Base-by-base conservation (phyloP, 2,329 filamentous ascomycete species). In the Talaromyces sp. region DNA sequence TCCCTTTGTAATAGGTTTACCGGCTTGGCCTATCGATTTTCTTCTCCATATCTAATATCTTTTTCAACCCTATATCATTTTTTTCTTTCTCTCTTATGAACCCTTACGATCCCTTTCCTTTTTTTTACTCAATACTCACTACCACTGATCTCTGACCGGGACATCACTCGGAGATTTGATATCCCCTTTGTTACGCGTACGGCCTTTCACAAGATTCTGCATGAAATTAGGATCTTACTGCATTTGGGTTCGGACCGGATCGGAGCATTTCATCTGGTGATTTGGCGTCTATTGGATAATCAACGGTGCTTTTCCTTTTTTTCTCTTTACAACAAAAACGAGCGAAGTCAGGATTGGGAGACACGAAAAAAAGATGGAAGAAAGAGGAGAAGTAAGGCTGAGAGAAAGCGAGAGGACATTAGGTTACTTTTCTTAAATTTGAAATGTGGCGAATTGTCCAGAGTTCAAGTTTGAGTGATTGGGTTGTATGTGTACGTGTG, bases 151-250 rank as follows among this genome's bases (percentile, higher is more conserved):
- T 31, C 28, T 35, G 17, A 48, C 7, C 19, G 28, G 43, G 33
- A 28, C 8, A 35, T 28, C 45, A 19, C 28, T 28, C 17, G 28
- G 45, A 48, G 31, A 35, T 35, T 48, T 28, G 45, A 15, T 15
- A 13, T 21, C 28, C 50, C 62, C 59, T 61, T 66, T 65, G 62
- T 70, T 67, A 73, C 75, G 70, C 74, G 73, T 74, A 75, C 73
- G 73, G 45, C 45, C 45, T 48, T 48, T 15, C 5, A 48, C 45
- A 21, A 21, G 28, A 33, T 33, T n/a, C 45, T 55, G 52, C 36
- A 50, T 50, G 43, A 25, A 37, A 54, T 7, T 53, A 19, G 41
- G 51, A 36, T 43, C 22, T 40, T 58, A 48, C 35, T 58, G 53
- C 53, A 55, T 55, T 55, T 45, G 39, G 53, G 40, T 28, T 55